These are phyloP conservation scores for Elongisporangium undulatum DNA, from an alignment of 352 stramenopile species.

Conservation along the genomic window DNA sequence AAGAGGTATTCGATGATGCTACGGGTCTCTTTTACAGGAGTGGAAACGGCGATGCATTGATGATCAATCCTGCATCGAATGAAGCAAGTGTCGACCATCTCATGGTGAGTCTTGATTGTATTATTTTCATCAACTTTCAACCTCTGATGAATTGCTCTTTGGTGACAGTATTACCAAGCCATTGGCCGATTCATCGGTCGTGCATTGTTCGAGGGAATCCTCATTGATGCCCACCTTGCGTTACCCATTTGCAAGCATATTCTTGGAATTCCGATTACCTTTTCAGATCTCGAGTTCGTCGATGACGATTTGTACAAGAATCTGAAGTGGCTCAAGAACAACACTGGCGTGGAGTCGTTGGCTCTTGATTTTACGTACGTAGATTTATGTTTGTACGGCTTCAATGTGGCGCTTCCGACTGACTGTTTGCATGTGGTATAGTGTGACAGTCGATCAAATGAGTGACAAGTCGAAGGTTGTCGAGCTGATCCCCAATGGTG, in stretches of 20 bases:
- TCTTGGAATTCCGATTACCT: slow-evolving; percentile 85
- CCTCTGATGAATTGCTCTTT: too few relatives aligned
- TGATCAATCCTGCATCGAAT: slow-evolving; percentile 79
- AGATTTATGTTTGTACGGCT: slow-evolving; percentile 2
- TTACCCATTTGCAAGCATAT: slow-evolving; percentile 89
- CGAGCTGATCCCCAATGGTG: slow-evolving; percentile 94
- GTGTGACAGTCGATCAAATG: slow-evolving; percentile 71
- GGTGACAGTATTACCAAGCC: slow-evolving; percentile 77
- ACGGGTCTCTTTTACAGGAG: slow-evolving; percentile 79
- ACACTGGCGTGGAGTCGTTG: slow-evolving; percentile 73
- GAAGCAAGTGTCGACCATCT: slow-evolving; percentile 84
- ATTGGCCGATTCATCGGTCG: slow-evolving; percentile 86
- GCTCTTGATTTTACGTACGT: slow-evolving; percentile 81
- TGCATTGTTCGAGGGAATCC: slow-evolving; percentile 84
- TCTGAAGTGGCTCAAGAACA: slow-evolving; percentile 80
- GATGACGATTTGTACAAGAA: slow-evolving; percentile 87
- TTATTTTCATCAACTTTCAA: background rate
- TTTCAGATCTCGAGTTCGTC: slow-evolving; percentile 89
- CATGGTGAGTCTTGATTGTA: slow-evolving; percentile 34
- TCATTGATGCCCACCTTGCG: slow-evolving; percentile 80
- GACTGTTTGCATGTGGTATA: slow-evolving; percentile 14
- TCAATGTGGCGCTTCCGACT: slow-evolving; percentile 4
- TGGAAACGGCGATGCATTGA: slow-evolving; percentile 70
- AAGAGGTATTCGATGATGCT: slow-evolving; percentile 85
- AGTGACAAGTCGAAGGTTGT: slow-evolving; percentile 82